Evolutionary conservation across 768 basidiomycete species (phyloP), one percentile per base, ranked within the genome.

Genomic region (Arthromyces matolae): DNA sequence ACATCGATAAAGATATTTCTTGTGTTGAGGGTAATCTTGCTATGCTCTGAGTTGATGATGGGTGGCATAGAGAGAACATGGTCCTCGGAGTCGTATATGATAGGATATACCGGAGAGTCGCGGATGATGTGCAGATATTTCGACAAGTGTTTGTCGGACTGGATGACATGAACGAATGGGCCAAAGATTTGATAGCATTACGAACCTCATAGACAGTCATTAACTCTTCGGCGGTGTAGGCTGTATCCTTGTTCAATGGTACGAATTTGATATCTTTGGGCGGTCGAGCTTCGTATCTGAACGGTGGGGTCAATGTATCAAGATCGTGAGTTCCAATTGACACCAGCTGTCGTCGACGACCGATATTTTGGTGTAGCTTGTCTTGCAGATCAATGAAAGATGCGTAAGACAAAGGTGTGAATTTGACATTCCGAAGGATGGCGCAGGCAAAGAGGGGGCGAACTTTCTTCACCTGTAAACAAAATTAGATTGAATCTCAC

Each of bases 331-430:
- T 99, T 47, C 96, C 96, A 55, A 99, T 96, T 16, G 96, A 82
- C 38, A 95, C 96, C 35, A 99, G 80, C 61, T 88, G 89, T 48
- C 96, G 76, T 54, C 87, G 76, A 48, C 96, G 77, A 60, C 91
- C 93, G 27, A 99, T 80, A 66, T 99, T 99, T 61, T 94, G 89
- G 64, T 99, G 96, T 41, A 99, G 76, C 68, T 98, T 99, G 64
- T 99, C 96, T 70, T 99, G 96, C n/a, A 99, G 72, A 63, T 98
- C 96, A 58, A 99, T 95, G 80, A 99, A 98, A 52, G 91, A 93
- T 20, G 87, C 89, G 63, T 98, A 98, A 31, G 90, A 93, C 42
- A 79, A 76, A 34, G 82, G 82, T 23, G 89, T 91, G 71, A 99
- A 94, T 56, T 81, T 83, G 60, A 97, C 70, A 60, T 94, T 88